Conservation (phyloP, 1,284 basidiomycete species). For the Malassezia caprae region DNA sequence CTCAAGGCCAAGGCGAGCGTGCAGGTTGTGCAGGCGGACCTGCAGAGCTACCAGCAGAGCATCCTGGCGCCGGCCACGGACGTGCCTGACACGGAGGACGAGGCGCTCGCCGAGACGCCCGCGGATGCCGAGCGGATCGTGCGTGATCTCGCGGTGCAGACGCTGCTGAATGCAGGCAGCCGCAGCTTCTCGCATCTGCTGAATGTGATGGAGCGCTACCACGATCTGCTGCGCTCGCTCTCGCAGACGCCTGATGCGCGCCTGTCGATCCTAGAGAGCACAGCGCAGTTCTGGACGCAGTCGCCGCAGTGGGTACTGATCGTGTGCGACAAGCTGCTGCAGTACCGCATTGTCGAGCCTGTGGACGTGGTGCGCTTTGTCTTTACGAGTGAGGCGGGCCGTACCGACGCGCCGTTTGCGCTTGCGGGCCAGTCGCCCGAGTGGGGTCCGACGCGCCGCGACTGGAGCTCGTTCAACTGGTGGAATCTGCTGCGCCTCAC, state of each 20-base stretch:
- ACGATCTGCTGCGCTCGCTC: constrained; percentile 71
- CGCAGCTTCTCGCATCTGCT: constrained; percentile 96
- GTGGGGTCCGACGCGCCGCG: constrained; percentile 18
- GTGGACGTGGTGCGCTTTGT: constrained; percentile 79
- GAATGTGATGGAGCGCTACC: constrained; percentile 89
- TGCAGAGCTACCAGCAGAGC: constrained; percentile 53
- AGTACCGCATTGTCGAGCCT: constrained; percentile 93
- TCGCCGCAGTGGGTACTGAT: constrained; percentile 55
- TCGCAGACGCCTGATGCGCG: constrained; percentile 54
- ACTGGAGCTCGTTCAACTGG: constrained; percentile 39
- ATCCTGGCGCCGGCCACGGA: constrained; percentile 51
- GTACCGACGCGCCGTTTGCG: constrained; percentile 15
- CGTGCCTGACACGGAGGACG: constrained; percentile 53
- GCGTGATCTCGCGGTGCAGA: constrained; percentile 75
- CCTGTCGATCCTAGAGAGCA: constrained; percentile 57
- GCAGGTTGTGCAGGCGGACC: constrained; percentile 66
- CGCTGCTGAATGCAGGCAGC: constrained; percentile 77
- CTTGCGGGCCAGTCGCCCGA: constrained; percentile 10
- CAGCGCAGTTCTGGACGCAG: constrained; percentile 61
- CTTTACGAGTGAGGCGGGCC: constrained; percentile 52
- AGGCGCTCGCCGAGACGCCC: constrained; percentile 38
- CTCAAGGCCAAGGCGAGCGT: constrained; percentile 62
- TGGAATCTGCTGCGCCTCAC: constrained; percentile 37
- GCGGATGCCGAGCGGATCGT: constrained; percentile 58
- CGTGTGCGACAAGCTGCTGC: constrained; percentile 93